Evolutionary conservation across 495 filamentous ascomycete genomes (phyloP), one percentile per base, ranked within the genome.

Genomic region (Penicillium desertorum): DNA sequence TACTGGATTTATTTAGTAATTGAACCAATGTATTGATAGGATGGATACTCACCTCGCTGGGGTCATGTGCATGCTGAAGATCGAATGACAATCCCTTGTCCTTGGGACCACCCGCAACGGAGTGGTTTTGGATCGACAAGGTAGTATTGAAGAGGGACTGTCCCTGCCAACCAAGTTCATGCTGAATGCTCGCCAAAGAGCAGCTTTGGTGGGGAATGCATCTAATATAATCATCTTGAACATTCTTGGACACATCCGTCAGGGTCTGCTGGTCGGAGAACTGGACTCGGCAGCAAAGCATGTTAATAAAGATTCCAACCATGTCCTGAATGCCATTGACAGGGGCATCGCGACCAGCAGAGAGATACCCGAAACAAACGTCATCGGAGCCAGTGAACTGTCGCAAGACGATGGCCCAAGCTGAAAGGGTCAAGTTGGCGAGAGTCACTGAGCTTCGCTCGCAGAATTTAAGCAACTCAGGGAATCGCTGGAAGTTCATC

Each of bases 321-420:
- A 79, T 78, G 44, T 82, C 72, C 34, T 81, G 75, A 30, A 81
- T 80, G 0, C 77, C 76, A n/a, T 66, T 62, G 17, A 82, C 70
- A 22, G 80, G 77, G 14, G 72, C 70, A 64, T 80, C 77, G 41
- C 80, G 71, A 27, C 80, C 79, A 34, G 80, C 74, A 16, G 75
- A 76, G 11, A 77, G 63, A 46, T 82, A 82, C 3, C 83, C 83
- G 58, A 87, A 88, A 57, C 79, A 81, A n/a, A 86, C 73, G 29
- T 82, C 76, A 44, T 83, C 74, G 4, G 75, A 78, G 1, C 68
- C 71, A 1, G 80, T 83, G 59, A 82, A 82, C 10, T 65, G 64
- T 30, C 75, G 73, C 7, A 86, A 71, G 0, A 84, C 77, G 11
- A 86, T 65, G 4, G 79, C 79, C 84, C 84, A 86, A 8, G 76